Base-by-base conservation (phyloP, 2,329 filamentous ascomycete genomes). In the Ceratocystis papillata region DNA sequence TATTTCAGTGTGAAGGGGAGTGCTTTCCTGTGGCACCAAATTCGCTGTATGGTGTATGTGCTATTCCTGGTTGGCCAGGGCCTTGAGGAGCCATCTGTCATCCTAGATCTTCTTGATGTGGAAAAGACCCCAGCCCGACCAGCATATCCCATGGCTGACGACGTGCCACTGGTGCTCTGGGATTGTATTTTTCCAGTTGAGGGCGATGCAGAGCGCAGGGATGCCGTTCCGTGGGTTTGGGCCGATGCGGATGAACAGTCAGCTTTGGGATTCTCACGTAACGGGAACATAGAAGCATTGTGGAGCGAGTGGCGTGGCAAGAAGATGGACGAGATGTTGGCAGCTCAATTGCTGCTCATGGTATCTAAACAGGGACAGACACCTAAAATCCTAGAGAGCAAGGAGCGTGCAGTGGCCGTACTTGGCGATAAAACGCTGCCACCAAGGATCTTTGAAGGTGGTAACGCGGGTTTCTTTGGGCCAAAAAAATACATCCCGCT, bases 1-100 rank as follows among this genome's bases (percentile, higher is more conserved):
- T 87, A 87, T 69, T 95, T 99, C 75, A 87, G 87, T 67, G 85
- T 99, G 50, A 85, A 92, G 70, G 94, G 94, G 22, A 91, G 88
- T 6, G 94, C 92, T 1, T 99, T 99, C 75, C 78, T 99, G 60
- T 99, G 94, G 94, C 94, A 99, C 77, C 94, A 99, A 77, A 95
- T 99, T 70, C 86, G 94, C 28, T 90, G 93, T 77, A 92, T 99
- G 84, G 86, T 95, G n/a, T 84, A 87, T 17, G 80, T 97, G 5
- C 79, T 99, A n/a, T 97, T 99, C 78, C 79, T 94, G 10, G 86
- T 97, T 7, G 94, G 90, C 33, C 94, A 99, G 76, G 86, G 90
- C 0, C 82, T 96, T 17, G 94, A 99, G 74, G 74, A 79, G 33
- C 88, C 92, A 0, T 82, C 82, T 0, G 77, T 97, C 15, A 80